Conservation (phyloP, 352 stramenopile species). For the Phytophthora lateralis region DNA sequence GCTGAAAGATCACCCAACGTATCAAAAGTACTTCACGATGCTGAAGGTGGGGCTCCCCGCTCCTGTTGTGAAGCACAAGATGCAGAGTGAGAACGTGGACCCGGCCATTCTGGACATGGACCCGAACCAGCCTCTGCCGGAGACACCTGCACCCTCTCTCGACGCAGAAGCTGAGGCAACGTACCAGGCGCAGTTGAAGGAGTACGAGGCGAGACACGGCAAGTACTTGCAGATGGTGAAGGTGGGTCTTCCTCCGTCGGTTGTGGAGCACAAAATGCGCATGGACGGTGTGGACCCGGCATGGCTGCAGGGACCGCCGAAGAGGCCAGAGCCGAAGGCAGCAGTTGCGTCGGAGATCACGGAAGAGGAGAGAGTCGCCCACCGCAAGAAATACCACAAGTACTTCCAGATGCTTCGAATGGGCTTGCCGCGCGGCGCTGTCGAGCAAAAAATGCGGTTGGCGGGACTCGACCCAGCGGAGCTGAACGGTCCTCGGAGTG, state of each 20-base stretch:
- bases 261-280: slow-evolving; percentile 87
- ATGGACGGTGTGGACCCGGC: slow-evolving; percentile 72
- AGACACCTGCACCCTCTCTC: slow-evolving; percentile 20
- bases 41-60: slow-evolving; percentile 71
- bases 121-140: slow-evolving; percentile 54
- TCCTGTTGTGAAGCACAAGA: slow-evolving; percentile 78
- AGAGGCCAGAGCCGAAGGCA: slow-evolving; percentile 32
- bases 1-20: slow-evolving; percentile 73
- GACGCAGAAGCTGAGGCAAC: slow-evolving; percentile 49
- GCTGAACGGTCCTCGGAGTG: slow-evolving; percentile 57
- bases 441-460: slow-evolving; percentile 88
- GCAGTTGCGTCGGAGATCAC: slow-evolving; percentile 31
- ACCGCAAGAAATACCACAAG: slow-evolving; percentile 79
- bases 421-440: slow-evolving; percentile 70
- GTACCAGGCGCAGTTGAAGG: slow-evolving; percentile 57
- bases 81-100: slow-evolving; percentile 72
- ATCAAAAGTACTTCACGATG: slow-evolving; percentile 84
- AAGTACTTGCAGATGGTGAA: slow-evolving; percentile 87
- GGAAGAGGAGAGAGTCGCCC: slow-evolving; percentile 56
- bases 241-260: slow-evolving; percentile 62
- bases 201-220: slow-evolving; percentile 69
- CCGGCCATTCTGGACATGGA: slow-evolving; percentile 68
- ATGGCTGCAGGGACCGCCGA: slow-evolving; percentile 70
- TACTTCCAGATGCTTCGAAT: slow-evolving; percentile 88
- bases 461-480: slow-evolving; percentile 69